A percentile compares a stretch with the other conserved stretches of the same genome.
Conservation (phyloP, 2,329 filamentous ascomycete genomes). For the Epichloe glyceriae region DNA sequence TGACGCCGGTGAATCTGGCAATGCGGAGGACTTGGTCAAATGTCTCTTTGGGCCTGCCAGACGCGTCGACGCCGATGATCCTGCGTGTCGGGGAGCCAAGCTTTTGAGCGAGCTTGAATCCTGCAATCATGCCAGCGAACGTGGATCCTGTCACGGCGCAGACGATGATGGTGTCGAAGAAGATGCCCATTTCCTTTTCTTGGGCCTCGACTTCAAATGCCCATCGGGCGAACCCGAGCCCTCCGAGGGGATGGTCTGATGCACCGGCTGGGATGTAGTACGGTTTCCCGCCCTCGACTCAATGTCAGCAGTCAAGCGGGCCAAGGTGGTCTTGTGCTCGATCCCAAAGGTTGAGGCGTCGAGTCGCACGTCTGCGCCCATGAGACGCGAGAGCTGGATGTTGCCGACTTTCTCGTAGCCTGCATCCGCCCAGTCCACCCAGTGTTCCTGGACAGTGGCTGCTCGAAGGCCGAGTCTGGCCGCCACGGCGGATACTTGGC, state of each 20-base stretch:
- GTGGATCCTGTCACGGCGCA: slow-evolving; percentile 61
- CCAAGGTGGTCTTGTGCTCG: slow-evolving; percentile 51
- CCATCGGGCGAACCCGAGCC: slow-evolving; percentile 58
- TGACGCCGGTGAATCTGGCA: slow-evolving; percentile 46
- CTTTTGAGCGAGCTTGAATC: slow-evolving; percentile 51
- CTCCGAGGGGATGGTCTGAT: slow-evolving; percentile 56
- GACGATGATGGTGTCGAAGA: slow-evolving; percentile 56
- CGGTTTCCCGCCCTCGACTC: slow-evolving; percentile 41
- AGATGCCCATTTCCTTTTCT: slow-evolving; percentile 46
- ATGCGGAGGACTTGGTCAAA: slow-evolving; percentile 54
- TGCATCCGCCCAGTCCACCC: slow-evolving; percentile 49
- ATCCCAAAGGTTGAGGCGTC: slow-evolving; percentile 52
- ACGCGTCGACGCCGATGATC: slow-evolving; percentile 52
- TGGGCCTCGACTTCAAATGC: slow-evolving; percentile 55
- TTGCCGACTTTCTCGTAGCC: slow-evolving; percentile 55
- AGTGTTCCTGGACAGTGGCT: slow-evolving; percentile 48
- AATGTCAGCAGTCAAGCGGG: slow-evolving; percentile 40
- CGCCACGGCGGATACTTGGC: slow-evolving; percentile 51
- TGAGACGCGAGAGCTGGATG: slow-evolving; percentile 55
- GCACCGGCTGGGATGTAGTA: slow-evolving; percentile 64
- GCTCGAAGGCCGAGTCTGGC: slow-evolving; percentile 42
- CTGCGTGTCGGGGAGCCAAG: slow-evolving; percentile 31
- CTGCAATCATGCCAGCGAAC: slow-evolving; percentile 58
- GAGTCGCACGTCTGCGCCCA: slow-evolving; percentile 51
- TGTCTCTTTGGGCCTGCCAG: slow-evolving; percentile 36